Evolutionary conservation across 1,139 yeast genomes (phyloP), one percentile per base, ranked within the genome.

Genomic region (Yamadazyma atlantica): DNA sequence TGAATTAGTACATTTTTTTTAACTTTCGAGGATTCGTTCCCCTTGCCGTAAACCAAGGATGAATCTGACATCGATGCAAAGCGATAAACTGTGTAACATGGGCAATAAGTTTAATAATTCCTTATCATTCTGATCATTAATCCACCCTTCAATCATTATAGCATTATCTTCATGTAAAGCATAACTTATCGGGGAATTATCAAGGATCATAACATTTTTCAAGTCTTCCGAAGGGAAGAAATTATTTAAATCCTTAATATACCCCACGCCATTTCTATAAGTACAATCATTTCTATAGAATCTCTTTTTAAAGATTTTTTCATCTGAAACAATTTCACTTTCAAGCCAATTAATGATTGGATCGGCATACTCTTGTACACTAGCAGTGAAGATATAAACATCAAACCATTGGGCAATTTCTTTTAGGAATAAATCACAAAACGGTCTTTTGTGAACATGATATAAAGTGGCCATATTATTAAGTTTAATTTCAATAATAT

Each of bases 141-240:
- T 88, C 98, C 98, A 92, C 32, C 98, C 97, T 61, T 90, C 97
- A 15, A 92, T 88, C 65, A 85, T 82, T 26, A 92, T 82, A 1
- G 96, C 98, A 56, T 92, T 92, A 49, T 82, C 81, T 45, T 82
- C 87, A 56, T 92, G 92, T 57, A 80, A 64, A 10, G 89, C 83
- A 58, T 87, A 92, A 54, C 95, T 84, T 9, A 88, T 74, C 1
- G 97, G 97, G 6, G 96, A 88, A 62, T 92, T 92, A 63, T 92
- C 98, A 39, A 92, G 73, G 33, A 92, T 85, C 42, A 90, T 69
- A 24, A 88, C 80, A 51, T 82, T 84, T 42, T 83, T 78, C 41
- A 88, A 70, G 46, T 85, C 90, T 29, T 69, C 75, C n/a, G 61
- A 65, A 3, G 65, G 60, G 42, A 62, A 65, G 42, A 61, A 69